A percentile compares a stretch with the other conserved stretches of the same genome.
These are phyloP conservation scores for Yamadazyma epiphylla DNA, from an alignment of 1,139 yeast species.

Conservation along the genomic window DNA sequence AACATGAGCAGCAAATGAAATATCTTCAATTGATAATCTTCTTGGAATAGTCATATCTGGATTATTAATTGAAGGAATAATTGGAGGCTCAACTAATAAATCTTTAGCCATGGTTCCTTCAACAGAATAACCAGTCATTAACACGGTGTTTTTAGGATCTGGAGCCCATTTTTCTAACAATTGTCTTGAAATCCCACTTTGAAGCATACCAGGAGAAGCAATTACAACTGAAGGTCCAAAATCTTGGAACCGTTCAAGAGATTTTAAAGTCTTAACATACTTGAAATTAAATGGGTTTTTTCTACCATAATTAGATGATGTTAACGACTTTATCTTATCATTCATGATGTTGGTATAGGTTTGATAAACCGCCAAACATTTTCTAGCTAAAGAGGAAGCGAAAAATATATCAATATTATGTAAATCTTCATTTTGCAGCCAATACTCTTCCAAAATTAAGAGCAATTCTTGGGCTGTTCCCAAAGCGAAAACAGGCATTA, in stretches of 20 bases:
- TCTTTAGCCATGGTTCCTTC: constrained; percentile 98
- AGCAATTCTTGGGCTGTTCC: constrained; percentile 95
- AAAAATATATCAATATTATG: constrained; percentile 81
- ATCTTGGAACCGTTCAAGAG: constrained; percentile 82
- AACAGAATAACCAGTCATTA: constrained; percentile 94
- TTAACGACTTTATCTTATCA: constrained; percentile 75
- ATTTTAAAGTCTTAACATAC: constrained; percentile 74
- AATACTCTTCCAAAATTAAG: constrained; percentile 87
- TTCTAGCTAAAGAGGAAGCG: constrained; percentile 90
- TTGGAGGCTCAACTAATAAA: constrained; percentile 80
- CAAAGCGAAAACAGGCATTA: constrained; percentile 91
- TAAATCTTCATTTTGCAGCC: constrained; percentile 81
- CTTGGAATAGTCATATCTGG: constrained; percentile 86
- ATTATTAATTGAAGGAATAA: constrained; percentile 74
- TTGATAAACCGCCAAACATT: constrained; percentile 96
- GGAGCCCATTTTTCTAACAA: constrained; percentile 96
- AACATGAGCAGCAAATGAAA: constrained; percentile 98
- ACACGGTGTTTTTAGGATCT: constrained; percentile 82
- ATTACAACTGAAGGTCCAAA: constrained; percentile 94
- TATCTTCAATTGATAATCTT: constrained; percentile 85
- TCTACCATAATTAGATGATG: constrained; percentile 51
- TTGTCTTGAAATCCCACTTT: constrained; percentile 90
- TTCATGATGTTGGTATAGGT: constrained; percentile 97
- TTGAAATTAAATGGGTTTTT: constrained; percentile 87
- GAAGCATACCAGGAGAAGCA: constrained; percentile 98